Conservation (phyloP, 768 basidiomycete species). For the Butyriboletus loyo region DNA sequence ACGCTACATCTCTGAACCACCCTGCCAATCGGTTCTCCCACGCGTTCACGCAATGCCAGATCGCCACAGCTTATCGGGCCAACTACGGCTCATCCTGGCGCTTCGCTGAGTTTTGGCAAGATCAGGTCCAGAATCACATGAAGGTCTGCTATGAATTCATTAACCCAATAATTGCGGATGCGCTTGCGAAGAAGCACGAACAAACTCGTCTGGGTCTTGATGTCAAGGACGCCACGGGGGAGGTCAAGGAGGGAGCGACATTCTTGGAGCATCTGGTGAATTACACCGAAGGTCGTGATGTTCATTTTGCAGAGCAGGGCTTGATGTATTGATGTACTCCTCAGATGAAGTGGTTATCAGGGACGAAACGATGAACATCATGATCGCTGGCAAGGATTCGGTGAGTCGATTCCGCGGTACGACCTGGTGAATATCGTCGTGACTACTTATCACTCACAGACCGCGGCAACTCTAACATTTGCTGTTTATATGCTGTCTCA, state of each 20-base stretch:
- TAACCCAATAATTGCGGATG: slow-evolving; percentile 45
- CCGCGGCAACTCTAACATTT: slow-evolving; percentile 34
- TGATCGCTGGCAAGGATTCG: slow-evolving; percentile 43
- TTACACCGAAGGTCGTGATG: slow-evolving; percentile 46
- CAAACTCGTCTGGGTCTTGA: slow-evolving; percentile 7
- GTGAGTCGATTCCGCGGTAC: slow-evolving; percentile 15
- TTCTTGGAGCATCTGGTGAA: slow-evolving; percentile 54
- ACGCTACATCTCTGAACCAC: slow-evolving; percentile 24
- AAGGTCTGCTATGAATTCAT: slow-evolving; percentile 45
- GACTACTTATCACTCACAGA: slow-evolving; percentile 13
- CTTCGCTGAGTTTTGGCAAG: slow-evolving; percentile 42
- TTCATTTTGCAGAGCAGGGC: background rate
- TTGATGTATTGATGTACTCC: background rate
- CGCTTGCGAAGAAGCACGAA: slow-evolving; percentile 35
- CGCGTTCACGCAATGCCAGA: slow-evolving; percentile 41
- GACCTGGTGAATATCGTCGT: background rate
- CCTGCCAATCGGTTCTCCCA: slow-evolving; percentile 36
- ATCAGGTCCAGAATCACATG: slow-evolving; percentile 37
- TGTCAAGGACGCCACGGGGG: slow-evolving; percentile 17
- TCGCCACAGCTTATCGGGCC: slow-evolving; percentile 28
- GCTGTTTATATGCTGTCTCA: slow-evolving; percentile 47
- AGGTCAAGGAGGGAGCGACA: slow-evolving; percentile 40
- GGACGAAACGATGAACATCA: slow-evolving; percentile 28
- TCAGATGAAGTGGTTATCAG: slow-evolving; percentile 23
- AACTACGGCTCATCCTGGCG: slow-evolving; percentile 44